These are phyloP conservation scores for Wickerhamiella kurtzmanii DNA, from an alignment of 805 yeast genomes.

Conservation along the genomic window DNA sequence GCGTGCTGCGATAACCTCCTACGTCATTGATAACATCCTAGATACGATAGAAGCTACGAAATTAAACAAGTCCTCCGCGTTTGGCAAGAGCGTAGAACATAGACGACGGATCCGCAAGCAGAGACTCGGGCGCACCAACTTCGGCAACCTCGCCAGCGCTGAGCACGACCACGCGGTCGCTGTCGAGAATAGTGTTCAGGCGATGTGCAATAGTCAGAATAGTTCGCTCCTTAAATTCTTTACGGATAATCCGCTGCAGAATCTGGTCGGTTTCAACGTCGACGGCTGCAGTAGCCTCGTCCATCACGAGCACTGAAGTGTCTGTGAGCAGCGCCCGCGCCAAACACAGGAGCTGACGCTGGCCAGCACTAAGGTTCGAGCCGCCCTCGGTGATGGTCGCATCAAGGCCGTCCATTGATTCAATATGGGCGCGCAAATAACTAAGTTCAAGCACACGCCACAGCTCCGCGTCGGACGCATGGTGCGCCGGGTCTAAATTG, in stretches of 20 bases:
- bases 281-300: conserved; percentile 85
- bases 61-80: conserved; percentile 54
- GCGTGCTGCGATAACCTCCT: no score
- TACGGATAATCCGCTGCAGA: conserved; percentile 66
- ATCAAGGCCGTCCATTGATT: conserved; percentile 38
- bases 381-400: conserved; percentile 64
- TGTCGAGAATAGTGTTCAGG: conserved; percentile 73
- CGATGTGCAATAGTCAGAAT: conserved; percentile 85
- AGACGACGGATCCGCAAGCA: conserved; percentile 53
- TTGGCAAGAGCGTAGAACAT: conserved; percentile 69
- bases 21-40: no score
- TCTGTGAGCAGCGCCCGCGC: conserved; percentile 72
- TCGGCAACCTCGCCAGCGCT: conserved; percentile 64
- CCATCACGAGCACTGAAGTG: conserved; percentile 63
- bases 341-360: conserved; percentile 70
- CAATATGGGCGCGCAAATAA: conserved; percentile 57
- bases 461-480: conserved; percentile 58
- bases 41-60: conserved; percentile 14
- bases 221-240: conserved; percentile 59
- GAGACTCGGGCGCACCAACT: conserved; percentile 57
- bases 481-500: conserved; percentile 70
- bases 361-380: conserved; percentile 76
- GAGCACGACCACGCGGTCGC: conserved; percentile 64
- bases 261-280: conserved; percentile 76
- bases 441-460: conserved; percentile 72